Conservation (phyloP, 2,329 filamentous ascomycete species). For the Aureobasidium sp. region DNA sequence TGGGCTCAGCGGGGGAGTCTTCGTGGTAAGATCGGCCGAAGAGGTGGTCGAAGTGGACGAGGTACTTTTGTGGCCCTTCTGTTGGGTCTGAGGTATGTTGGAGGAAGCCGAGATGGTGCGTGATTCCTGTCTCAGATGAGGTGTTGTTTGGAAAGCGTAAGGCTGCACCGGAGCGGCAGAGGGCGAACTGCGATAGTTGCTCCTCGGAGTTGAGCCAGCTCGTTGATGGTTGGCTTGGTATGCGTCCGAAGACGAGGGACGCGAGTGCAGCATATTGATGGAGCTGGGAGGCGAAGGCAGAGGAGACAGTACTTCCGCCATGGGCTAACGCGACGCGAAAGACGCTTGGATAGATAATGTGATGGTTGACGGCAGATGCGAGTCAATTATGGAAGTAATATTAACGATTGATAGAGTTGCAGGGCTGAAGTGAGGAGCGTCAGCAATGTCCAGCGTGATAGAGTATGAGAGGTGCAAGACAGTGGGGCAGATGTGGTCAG, state of each 20-base stretch:
- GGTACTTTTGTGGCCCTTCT: constrained; percentile 40
- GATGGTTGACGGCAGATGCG: neutral
- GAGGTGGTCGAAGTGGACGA: constrained; percentile 44
- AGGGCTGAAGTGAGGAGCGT: neutral
- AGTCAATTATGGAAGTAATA: constrained; percentile 4
- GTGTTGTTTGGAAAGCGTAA: constrained; percentile 45
- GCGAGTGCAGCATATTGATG: constrained; percentile 44
- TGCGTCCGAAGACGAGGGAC: constrained; percentile 38
- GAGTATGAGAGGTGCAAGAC: neutral
- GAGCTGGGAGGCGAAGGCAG: constrained; percentile 39
- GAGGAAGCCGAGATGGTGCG: constrained; percentile 49
- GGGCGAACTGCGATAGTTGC: constrained; percentile 35
- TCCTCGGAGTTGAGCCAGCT: constrained; percentile 35
- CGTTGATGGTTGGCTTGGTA: constrained; percentile 38
- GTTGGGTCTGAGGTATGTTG: constrained; percentile 23
- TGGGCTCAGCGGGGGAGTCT: constrained; percentile 9
- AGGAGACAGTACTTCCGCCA: constrained; percentile 42
- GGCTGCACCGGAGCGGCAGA: constrained; percentile 41
- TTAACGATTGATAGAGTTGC: constrained; percentile 10
- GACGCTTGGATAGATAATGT: neutral
- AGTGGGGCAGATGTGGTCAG: neutral
- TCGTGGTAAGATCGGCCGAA: constrained; percentile 19
- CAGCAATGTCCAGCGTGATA: neutral
- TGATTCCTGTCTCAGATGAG: constrained; percentile 50
- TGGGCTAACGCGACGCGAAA: constrained; percentile 19